These are phyloP conservation scores for Eucalyptus leucophloia DNA, from an alignment of 345 rosid species.

Conservation along the genomic window DNA sequence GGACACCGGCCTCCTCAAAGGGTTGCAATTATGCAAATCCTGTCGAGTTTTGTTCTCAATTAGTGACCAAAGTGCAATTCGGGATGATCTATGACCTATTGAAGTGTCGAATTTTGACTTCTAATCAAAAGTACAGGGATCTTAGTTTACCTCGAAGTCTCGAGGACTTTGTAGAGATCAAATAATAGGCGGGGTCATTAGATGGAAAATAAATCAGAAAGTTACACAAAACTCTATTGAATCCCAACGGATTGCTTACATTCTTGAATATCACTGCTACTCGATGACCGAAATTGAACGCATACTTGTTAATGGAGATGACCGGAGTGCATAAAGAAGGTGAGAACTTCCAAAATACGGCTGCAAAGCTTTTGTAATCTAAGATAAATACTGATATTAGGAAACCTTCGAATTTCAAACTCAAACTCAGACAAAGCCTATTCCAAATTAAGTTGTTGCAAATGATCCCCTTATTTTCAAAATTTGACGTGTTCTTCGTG, in stretches of 20 bases:
- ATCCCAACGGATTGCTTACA: background rate
- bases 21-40: background rate
- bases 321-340: background rate
- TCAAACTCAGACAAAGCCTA: background rate
- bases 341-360: background rate
- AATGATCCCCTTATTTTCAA: background rate
- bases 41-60: background rate
- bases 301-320: background rate
- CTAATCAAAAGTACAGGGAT: background rate
- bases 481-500: background rate
- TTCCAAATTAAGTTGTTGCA: background rate
- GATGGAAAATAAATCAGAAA: background rate
- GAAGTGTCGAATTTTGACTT: background rate
- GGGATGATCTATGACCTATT: background rate
- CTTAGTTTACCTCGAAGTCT: background rate
- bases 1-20: background rate
- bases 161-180: background rate
- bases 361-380: background rate
- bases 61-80: background rate
- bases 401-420: background rate
- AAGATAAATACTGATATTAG: background rate
- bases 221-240: background rate
- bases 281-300: background rate
- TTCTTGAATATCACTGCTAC: background rate
- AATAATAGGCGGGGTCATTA: background rate